Evolutionary conservation across 495 filamentous ascomycete genomes (phyloP).

Genomic region (Jackrogersella multiformis): DNA sequence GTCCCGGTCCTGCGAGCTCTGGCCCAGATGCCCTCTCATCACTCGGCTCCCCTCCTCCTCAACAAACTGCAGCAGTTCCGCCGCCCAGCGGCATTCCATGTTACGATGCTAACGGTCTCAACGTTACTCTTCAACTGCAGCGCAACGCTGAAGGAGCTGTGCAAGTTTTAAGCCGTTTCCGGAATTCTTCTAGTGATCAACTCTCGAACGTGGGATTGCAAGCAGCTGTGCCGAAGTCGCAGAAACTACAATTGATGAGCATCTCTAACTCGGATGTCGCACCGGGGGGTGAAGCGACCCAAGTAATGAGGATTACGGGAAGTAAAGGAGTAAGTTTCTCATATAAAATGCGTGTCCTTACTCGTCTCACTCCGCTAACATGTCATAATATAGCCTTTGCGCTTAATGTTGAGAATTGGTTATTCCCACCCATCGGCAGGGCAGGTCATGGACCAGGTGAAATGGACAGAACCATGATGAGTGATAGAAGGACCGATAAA

Average conservation of each 20-base stretch:
- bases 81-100: constrained; percentile 68
- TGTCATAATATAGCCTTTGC: constrained; percentile 60
- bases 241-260: constrained; percentile 87
- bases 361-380: constrained; percentile 43
- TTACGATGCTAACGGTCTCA: constrained; percentile 86
- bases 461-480: constrained; percentile 85
- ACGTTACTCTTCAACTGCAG: constrained; percentile 82
- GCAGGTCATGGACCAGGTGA: constrained; percentile 87
- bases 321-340: constrained; percentile 82
- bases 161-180: constrained; percentile 84
- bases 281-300: constrained; percentile 82
- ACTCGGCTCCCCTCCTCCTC: constrained; percentile 60
- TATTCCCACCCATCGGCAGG: constrained; percentile 75
- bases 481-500: constrained; percentile 28
- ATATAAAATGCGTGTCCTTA: constrained; percentile 7
- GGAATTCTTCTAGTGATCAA: constrained; percentile 72
- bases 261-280: constrained; percentile 82
- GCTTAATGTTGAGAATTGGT: constrained; percentile 84
- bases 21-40: constrained; percentile 57
- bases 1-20: constrained; percentile 57
- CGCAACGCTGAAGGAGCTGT: constrained; percentile 74
- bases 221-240: constrained; percentile 94
- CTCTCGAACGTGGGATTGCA: constrained; percentile 81
- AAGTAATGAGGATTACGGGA: constrained; percentile 83
- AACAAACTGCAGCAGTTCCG: constrained; percentile 50